Base-by-base conservation (phyloP, 2,329 filamentous ascomycete species). In the Simplicillium sp. region DNA sequence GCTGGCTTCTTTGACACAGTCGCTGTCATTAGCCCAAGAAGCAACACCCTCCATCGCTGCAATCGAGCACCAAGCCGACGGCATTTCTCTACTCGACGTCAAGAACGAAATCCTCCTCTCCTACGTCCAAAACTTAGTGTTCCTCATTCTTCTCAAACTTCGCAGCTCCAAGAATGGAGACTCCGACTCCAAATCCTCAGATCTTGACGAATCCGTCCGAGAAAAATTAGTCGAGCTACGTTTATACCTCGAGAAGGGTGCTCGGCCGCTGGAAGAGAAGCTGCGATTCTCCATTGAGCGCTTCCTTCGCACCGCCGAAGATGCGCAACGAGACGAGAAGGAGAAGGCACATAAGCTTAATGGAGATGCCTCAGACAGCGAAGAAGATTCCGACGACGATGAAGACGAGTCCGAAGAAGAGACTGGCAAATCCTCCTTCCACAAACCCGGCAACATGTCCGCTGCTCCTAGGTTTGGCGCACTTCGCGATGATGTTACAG, bases 71-170 rank as follows among this genome's bases (percentile, higher is more conserved):
- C 82, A 85, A 2, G 73, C 82, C 48, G 80, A 95, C 53, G 90
- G 92, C 56, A 92, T 98, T 44, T 96, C 92, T 1, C 78, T 98
- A 1, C 81, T 98, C 54, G 88, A 97, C 57, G 80, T 87, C 48
- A 98, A 98, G 67, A 97, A 94, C 64, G 92, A 98, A 58, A 74
- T 98, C n/a, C 80, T 98, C 14, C 80, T 98, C 32, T 90, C 90
- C 4, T 98, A 98, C 62, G 72, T 98, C 0, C 90, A 98, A 55
- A 94, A 95, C 54, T 77, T 97, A 4, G 86, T 92, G 35, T 94
- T 94, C 51, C 68, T 95, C 33, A 83, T 94, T 35, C 68, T 95
- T 2, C 64, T 94, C 31, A 90, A 94, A 55, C 62, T 97, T 15
- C 79, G 86, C 44, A 78, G 80, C 56, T 48, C 60, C 5, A 65